Conservation (phyloP, 169 alveolate genomes). For the Plasmodium falciparum region DNA sequence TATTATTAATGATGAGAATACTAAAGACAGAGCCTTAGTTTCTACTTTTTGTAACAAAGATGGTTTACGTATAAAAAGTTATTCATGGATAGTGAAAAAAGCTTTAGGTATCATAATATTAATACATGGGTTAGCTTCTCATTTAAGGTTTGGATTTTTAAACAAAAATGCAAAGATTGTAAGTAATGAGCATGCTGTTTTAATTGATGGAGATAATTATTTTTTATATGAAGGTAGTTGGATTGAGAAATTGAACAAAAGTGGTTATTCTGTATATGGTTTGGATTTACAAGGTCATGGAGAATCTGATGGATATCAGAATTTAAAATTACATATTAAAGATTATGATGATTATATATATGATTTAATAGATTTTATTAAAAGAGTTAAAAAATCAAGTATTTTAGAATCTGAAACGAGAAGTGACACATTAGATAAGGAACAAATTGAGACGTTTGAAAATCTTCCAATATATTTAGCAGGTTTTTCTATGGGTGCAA, state of each 20-base stretch:
- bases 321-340: neutral
- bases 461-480: neutral
- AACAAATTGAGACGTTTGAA: neutral
- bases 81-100: neutral
- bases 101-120: conserved; percentile 3
- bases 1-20: no score
- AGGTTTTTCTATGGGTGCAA: conserved; percentile 5
- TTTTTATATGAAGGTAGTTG: neutral
- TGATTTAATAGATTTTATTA: neutral
- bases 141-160: neutral
- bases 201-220: neutral
- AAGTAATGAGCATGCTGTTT: neutral
- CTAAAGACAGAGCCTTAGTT: no score
- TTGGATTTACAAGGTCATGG: conserved; percentile 10
- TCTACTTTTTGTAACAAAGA: neutral
- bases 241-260: neutral
- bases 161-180: neutral
- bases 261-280: conserved; percentile 8
- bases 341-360: neutral
- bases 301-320: neutral
- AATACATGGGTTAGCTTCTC: neutral
- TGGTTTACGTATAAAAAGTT: neutral
- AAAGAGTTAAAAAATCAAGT: neutral
- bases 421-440: neutral
- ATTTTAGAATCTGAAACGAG: neutral